These are phyloP conservation scores for Boletus sp. DNA, from an alignment of 768 basidiomycete species.

Conservation along the genomic window DNA sequence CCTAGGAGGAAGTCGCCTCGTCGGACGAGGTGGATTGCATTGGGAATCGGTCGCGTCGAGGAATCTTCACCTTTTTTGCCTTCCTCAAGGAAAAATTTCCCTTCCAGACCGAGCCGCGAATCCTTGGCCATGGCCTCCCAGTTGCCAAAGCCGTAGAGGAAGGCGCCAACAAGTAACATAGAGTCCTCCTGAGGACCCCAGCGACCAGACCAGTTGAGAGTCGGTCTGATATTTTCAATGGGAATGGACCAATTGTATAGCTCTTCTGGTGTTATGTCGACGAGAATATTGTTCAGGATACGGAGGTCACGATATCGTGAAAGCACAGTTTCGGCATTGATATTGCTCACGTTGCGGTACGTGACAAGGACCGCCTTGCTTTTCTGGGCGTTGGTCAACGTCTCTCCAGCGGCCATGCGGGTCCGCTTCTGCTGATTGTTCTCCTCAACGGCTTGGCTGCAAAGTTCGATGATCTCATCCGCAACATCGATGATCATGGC, in stretches of 20 bases:
- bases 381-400: constrained; percentile 89
- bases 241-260: constrained; percentile 85
- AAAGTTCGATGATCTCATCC: constrained; percentile 90
- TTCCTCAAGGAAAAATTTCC: constrained; percentile 98
- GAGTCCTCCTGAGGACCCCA: constrained; percentile 94
- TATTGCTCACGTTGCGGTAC: constrained; percentile 84
- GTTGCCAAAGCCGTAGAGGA: constrained; percentile 89
- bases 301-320: constrained; percentile 86
- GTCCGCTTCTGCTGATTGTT: constrained; percentile 79
- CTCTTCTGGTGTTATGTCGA: constrained; percentile 59
- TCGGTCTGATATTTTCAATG: constrained; percentile 89
- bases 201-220: constrained; percentile 93
- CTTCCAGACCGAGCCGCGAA: constrained; percentile 72
- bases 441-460: constrained; percentile 78
- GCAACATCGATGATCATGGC: constrained; percentile 87
- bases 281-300: constrained; percentile 79
- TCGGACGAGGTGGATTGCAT: constrained; percentile 96
- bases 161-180: constrained; percentile 93
- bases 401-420: constrained; percentile 79
- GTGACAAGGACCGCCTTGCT: constrained; percentile 96
- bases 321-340: constrained; percentile 97
- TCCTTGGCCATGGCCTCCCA: constrained; percentile 98
- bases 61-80: constrained; percentile 91
- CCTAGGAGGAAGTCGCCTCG: constrained; percentile 92
- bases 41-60: constrained; percentile 86